Evolutionary conservation across 352 stramenopile genomes (phyloP).

Genomic region (Globisporangium nagaii): DNA sequence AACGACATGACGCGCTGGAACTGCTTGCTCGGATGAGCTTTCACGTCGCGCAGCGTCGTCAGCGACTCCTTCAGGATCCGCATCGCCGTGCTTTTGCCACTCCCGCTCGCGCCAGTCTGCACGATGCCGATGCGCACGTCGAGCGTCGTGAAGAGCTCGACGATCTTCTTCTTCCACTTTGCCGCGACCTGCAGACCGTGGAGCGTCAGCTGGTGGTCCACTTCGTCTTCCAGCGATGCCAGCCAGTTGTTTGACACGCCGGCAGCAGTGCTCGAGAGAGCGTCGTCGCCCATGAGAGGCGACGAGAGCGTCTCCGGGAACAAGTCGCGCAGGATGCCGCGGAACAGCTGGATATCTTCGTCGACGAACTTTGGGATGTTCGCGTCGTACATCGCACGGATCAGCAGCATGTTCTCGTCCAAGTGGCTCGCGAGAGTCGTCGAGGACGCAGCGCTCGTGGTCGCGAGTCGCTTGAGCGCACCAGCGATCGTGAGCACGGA

Average conservation of each 20-base stretch:
- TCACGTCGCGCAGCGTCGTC: constrained; percentile 38
- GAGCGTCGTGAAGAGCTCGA: constrained; percentile 91
- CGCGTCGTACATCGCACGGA: constrained; percentile 91
- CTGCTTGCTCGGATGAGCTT: constrained; percentile 34
- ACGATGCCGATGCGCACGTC: constrained; percentile 88
- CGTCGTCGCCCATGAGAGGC: neutral
- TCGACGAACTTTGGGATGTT: constrained; percentile 91
- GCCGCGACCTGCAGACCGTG: constrained; percentile 55
- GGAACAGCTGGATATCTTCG: constrained; percentile 86
- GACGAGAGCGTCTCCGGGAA: constrained; percentile 53
- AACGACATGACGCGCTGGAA: constrained; percentile 59
- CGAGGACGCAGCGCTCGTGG: neutral
- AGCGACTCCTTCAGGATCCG: constrained; percentile 44
- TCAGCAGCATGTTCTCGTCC: constrained; percentile 82
- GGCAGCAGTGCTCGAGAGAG: neutral
- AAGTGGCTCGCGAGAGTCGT: constrained; percentile 13
- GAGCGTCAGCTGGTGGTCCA: constrained; percentile 63
- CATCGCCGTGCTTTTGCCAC: constrained; percentile 61
- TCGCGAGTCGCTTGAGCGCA: constrained; percentile 37
- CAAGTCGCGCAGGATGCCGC: constrained; percentile 84
- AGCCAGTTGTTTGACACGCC: constrained; percentile 30
- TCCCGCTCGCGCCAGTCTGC: constrained; percentile 65
- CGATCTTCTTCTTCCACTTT: constrained; percentile 82
- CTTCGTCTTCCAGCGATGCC: constrained; percentile 57
- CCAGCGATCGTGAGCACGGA: constrained; percentile 78